These are phyloP conservation scores for Vaccinium macrocarpon DNA, from an alignment of 148 eudicot genomes.

Conservation along the genomic window DNA sequence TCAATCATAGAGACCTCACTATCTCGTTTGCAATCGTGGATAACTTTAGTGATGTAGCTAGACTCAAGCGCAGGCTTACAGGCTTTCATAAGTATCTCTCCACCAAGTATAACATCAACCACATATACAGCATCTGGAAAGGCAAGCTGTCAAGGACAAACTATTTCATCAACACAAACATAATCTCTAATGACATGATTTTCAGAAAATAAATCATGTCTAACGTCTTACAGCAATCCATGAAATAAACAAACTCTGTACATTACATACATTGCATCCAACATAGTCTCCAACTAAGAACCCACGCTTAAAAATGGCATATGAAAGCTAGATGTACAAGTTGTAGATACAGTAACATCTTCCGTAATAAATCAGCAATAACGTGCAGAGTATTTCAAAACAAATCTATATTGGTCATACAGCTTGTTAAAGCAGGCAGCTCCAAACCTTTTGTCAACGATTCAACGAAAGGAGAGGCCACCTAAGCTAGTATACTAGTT, in stretches of 20 bases:
- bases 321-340: neutral
- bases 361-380: no score
- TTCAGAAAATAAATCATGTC: neutral
- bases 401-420: no score
- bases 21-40: slow-evolving; percentile 97
- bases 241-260: neutral
- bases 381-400: no score
- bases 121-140: slow-evolving; percentile 89
- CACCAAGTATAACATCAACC: slow-evolving; percentile 87
- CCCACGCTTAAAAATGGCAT: neutral
- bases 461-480: no score
- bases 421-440: no score
- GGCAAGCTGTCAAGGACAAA: slow-evolving; percentile 59
- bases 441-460: no score
- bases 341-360: neutral
- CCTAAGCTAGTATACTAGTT: no score
- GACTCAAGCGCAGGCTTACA: slow-evolving; percentile 97
- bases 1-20: slow-evolving; percentile 68
- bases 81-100: slow-evolving; percentile 68
- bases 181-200: neutral
- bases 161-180: neutral
- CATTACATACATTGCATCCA: neutral
- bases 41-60: slow-evolving; percentile 74
- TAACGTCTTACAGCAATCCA: neutral
- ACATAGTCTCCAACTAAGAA: neutral